A percentile compares a stretch with the other conserved stretches of the same genome.
Evolutionary conservation across 2,329 filamentous ascomycete genomes (phyloP).

Genomic region (Clonostachys rosea): DNA sequence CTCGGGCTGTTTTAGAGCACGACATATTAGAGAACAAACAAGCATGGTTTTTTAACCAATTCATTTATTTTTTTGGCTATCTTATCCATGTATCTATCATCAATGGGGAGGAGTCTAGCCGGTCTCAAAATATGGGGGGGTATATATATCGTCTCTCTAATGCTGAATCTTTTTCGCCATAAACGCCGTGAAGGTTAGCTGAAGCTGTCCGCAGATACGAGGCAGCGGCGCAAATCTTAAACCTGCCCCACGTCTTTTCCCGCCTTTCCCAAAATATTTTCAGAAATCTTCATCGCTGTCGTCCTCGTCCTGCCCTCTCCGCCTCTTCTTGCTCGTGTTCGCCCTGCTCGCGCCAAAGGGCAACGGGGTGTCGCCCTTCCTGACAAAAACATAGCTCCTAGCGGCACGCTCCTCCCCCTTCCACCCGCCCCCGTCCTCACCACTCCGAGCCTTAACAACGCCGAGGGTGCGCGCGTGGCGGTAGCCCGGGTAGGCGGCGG

Average conservation of each 20-base stretch:
- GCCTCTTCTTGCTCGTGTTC: constrained; percentile 16
- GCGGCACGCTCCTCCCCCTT: constrained; percentile 36
- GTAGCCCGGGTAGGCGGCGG: constrained; percentile 67
- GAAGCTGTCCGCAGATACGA: neutral
- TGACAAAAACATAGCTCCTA: constrained; percentile 58
- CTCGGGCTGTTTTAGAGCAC: no score
- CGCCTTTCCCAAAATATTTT: neutral
- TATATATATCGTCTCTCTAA: no score
- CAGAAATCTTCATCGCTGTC: constrained; percentile 15
- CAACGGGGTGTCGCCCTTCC: constrained; percentile 41
- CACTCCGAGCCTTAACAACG: constrained; percentile 44
- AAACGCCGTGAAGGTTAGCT: neutral
- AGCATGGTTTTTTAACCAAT: no score
- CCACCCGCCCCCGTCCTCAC: constrained; percentile 21
- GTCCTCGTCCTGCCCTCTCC: constrained; percentile 22
- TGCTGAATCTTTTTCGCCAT: neutral
- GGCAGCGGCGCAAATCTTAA: neutral
- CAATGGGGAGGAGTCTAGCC: no score
- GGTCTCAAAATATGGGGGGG: no score
- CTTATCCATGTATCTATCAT: no score
- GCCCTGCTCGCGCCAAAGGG: constrained; percentile 11
- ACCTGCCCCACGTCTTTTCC: constrained; percentile 1
- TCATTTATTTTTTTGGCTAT: no score
- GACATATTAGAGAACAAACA: no score
- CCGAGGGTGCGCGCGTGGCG: constrained; percentile 69